Conservation (phyloP, 176 grass and related monocot genomes). For the Areca catechu region DNA sequence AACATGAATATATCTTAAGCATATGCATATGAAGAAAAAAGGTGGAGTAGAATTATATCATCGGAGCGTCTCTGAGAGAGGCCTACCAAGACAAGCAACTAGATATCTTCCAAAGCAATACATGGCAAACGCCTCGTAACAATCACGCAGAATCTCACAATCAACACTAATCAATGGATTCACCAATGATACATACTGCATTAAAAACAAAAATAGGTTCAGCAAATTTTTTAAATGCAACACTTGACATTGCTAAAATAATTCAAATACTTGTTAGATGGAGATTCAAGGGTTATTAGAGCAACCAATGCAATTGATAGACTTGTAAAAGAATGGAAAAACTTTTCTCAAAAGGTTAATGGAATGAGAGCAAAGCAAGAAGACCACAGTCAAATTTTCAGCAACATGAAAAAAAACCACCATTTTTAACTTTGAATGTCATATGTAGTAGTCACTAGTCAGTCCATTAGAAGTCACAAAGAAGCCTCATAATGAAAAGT, state of each 20-base stretch:
- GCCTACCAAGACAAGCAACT: conserved; percentile 81
- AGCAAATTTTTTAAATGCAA: neutral
- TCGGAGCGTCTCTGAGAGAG: neutral
- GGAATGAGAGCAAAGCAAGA: neutral
- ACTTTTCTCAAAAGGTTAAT: neutral
- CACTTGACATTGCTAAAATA: neutral
- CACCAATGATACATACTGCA: conserved; percentile 81
- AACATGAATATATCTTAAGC: neutral
- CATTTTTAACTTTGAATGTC: too few species aligned
- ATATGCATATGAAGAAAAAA: conserved; percentile 8
- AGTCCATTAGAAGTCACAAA: too few species aligned
- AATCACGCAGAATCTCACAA: conserved; percentile 79
- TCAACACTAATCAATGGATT: conserved; percentile 68
- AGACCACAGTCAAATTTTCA: too few species aligned
- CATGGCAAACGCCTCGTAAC: conserved; percentile 94
- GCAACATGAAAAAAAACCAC: too few species aligned
- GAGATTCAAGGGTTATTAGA: too few species aligned
- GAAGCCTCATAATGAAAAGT: too few species aligned
- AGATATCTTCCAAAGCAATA: conserved; percentile 94
- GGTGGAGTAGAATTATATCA: neutral
- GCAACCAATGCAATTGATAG: too few species aligned
- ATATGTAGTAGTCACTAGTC: too few species aligned
- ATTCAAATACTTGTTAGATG: too few species aligned
- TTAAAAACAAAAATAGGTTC: conserved; percentile 2
- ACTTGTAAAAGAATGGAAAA: too few species aligned